phyloP scores from a whole-genome alignment of 306 rosid species.

The Corylus americana region DNA sequence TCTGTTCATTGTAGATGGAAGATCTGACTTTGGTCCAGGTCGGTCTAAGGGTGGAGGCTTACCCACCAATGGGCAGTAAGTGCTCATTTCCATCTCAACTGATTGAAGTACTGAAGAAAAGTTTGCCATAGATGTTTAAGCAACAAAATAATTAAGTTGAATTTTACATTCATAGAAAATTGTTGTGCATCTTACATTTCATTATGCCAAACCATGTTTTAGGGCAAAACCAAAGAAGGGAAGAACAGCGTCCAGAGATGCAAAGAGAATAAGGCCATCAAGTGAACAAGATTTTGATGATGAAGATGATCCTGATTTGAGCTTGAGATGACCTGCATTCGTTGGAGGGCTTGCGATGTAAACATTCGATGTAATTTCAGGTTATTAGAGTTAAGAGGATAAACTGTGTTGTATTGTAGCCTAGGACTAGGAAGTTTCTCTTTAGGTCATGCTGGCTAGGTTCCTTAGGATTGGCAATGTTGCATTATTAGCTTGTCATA shows the following conservation, averaged over 20 bases:
- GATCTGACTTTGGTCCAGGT: slow-evolving; percentile 91
- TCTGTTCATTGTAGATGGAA: slow-evolving; percentile 66
- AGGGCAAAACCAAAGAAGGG: slow-evolving; percentile 1
- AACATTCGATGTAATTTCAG: neutral
- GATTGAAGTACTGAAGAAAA: neutral
- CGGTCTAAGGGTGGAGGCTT: slow-evolving; percentile 92
- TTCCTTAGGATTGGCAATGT: neutral
- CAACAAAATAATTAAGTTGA: neutral
- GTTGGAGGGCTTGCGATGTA: neutral
- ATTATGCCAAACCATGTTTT: neutral
- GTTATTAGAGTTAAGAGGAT: neutral
- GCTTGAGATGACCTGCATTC: neutral
- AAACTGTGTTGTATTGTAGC: neutral
- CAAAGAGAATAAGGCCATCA: neutral
- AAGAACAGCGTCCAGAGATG: neutral
- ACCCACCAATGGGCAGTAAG: slow-evolving; percentile 96
- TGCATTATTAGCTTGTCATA: neutral
- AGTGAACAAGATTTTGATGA: neutral
- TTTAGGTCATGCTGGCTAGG: neutral
- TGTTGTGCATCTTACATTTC: neutral
- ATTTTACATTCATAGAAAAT: neutral
- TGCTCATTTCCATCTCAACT: slow-evolving; percentile 17
- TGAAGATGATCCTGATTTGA: neutral
- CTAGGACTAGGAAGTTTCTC: neutral
- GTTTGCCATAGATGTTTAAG: neutral